Evolutionary conservation across 768 basidiomycete genomes (phyloP).

Genomic region (Rhizopogon vesiculosus): DNA sequence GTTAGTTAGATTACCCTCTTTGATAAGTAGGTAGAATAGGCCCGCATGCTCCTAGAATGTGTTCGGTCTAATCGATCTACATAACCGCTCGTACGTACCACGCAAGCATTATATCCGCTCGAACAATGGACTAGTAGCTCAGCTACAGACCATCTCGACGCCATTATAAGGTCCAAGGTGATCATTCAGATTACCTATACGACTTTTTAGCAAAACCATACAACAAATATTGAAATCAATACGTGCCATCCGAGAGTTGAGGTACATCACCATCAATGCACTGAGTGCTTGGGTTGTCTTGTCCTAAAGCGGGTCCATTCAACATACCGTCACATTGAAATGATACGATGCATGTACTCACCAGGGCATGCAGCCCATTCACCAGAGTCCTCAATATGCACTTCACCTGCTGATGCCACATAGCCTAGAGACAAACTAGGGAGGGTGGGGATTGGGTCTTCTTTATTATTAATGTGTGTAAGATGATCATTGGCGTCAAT

Average conservation of each 20-base stretch:
- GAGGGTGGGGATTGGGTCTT: conserved; percentile 34
- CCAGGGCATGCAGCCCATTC: conserved; percentile 55
- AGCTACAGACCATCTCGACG: conserved; percentile 16
- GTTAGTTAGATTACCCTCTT: too few species aligned
- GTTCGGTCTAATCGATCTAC: too few species aligned
- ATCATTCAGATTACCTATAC: conserved; percentile 28
- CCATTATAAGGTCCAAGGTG: conserved; percentile 41
- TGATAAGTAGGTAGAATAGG: too few species aligned
- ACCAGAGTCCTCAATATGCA: conserved; percentile 39
- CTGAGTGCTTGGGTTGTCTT: conserved; percentile 50
- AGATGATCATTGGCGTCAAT: conserved; percentile 42
- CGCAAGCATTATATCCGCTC: too few species aligned
- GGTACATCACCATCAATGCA: conserved; percentile 19
- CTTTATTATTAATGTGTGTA: conserved; percentile 52
- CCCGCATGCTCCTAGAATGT: too few species aligned
- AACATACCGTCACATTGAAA: neutral
- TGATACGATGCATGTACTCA: conserved; percentile 4
- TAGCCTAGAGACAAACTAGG: conserved; percentile 34
- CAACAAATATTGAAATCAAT: neutral
- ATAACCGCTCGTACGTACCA: too few species aligned
- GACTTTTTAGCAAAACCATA: neutral
- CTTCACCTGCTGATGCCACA: conserved; percentile 35
- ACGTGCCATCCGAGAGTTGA: conserved; percentile 29
- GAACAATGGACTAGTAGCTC: too few species aligned
- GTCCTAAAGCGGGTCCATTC: conserved; percentile 29